These are phyloP conservation scores for Ramalina peruviana DNA, from an alignment of 495 filamentous ascomycete genomes.

Conservation along the genomic window DNA sequence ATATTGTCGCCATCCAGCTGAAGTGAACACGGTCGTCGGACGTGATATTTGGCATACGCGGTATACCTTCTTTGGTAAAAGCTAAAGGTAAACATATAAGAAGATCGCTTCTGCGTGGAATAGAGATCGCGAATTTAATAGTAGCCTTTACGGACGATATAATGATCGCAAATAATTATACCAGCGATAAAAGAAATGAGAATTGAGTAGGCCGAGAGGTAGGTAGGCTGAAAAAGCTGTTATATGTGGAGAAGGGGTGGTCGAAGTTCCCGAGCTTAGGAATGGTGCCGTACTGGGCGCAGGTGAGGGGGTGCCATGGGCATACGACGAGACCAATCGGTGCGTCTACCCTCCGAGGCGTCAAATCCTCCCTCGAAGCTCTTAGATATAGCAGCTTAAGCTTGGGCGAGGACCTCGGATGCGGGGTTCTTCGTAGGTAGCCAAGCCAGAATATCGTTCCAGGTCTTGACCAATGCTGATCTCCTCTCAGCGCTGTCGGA, in stretches of 20 bases:
- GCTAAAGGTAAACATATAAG: conserved; percentile 62
- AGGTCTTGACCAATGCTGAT: too few species aligned
- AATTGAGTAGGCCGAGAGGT: conserved; percentile 84
- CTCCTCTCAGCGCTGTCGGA: too few species aligned
- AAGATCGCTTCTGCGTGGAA: conserved; percentile 46
- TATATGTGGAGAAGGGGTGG: too few species aligned
- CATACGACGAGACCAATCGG: conserved; percentile 74
- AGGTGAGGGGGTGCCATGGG: conserved; percentile 54
- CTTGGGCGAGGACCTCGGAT: too few species aligned
- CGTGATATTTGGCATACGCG: conserved; percentile 37
- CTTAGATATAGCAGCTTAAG: too few species aligned
- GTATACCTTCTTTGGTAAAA: conserved; percentile 72
- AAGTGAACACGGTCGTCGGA: too few species aligned
- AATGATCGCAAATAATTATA: conserved; percentile 83
- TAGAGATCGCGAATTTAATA: conserved; percentile 69
- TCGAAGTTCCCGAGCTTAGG: too few species aligned
- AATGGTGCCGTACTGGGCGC: conserved; percentile 68
- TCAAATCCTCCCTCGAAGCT: too few species aligned
- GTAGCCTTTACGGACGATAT: conserved; percentile 73
- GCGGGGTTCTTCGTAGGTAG: too few species aligned
- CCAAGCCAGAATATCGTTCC: too few species aligned
- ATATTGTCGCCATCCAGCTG: too few species aligned
- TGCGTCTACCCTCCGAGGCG: conserved; percentile 45
- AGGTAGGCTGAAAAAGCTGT: conserved; percentile 30
- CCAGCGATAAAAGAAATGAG: conserved; percentile 88